Evolutionary conservation across 2,329 filamentous ascomycete species (phyloP), one percentile per base, ranked within the genome.

Genomic region (Penicillium carneum): DNA sequence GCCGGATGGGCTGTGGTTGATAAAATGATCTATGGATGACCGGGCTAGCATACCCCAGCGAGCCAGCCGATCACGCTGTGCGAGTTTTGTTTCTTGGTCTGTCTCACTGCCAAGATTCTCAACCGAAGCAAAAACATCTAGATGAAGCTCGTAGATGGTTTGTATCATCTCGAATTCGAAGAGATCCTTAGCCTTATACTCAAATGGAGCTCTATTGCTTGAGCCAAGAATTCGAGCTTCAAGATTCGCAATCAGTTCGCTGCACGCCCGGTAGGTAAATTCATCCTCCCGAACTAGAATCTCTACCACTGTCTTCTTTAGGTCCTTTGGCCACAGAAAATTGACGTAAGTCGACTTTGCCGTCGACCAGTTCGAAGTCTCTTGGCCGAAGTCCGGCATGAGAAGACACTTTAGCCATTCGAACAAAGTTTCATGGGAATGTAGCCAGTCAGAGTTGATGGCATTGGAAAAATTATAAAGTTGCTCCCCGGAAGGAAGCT

Each of bases 71-170:
- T 88, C 84, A 55, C 81, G 82, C 68, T 89, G 87, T 9, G 82
- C 64, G 4, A 79, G 71, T 38, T 84, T 81, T n/a, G 82, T 85
- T 5, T 77, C 78, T 33, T 76, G 69, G 60, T 85, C 81, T 6
- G 86, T 82, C 26, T 85, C 82, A 66, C 84, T 88, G 65, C 83
- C 83, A 0, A 86, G 83, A 64, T 84, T 84, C 51, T 85, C 88
- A 67, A 89, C 86, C n/a, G 84, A 77, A 6, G 84, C 84, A 71
- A 87, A 89, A 9, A 89, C 79, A 69, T 90, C 88, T 6, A 90
- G 80, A 69, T 90, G 88, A 34, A 90, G 76, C 72, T 91, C 88
- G 66, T 88, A 89, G 3, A 90, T 76, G 2, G 83, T 82, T 71
- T 90, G 82, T 1, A 84, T 77, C 72, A 88, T 81, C 51, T 86